phyloP scores from a whole-genome alignment of 805 yeast genomes.

The Candida anglica region DNA sequence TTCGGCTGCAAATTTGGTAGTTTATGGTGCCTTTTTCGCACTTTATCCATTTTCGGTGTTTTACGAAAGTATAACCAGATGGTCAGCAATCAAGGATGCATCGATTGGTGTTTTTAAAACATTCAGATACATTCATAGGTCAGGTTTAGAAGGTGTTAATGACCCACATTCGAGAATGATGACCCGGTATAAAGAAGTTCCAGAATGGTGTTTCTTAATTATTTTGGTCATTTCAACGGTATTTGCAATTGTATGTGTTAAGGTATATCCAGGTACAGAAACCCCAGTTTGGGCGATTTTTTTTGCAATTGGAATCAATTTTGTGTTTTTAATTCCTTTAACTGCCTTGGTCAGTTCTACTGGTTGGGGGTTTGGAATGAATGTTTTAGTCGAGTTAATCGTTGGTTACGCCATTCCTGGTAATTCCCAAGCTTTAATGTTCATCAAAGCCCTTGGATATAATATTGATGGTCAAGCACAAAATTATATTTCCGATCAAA shows the following conservation, averaged over 20 bases:
- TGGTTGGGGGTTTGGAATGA: slow-evolving; percentile 9
- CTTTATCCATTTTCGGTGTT: slow-evolving; percentile 20
- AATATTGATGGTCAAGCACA: slow-evolving; percentile 28
- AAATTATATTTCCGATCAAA: slow-evolving; percentile 26
- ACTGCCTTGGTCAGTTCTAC: slow-evolving; percentile 11
- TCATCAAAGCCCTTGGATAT: slow-evolving; percentile 19
- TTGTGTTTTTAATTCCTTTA: slow-evolving; percentile 17
- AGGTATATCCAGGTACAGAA: slow-evolving; percentile 26
- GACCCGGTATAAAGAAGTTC: slow-evolving; percentile 31
- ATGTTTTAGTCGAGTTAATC: slow-evolving; percentile 15
- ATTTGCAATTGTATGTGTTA: slow-evolving; percentile 27
- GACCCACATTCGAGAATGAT: slow-evolving; percentile 29
- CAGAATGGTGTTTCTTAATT: slow-evolving; percentile 27
- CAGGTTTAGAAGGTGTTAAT: slow-evolving; percentile 18
- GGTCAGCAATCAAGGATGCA: slow-evolving; percentile 1
- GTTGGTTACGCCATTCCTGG: slow-evolving; percentile 25
- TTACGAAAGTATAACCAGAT: slow-evolving; percentile 12
- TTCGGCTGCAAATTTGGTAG: slow-evolving; percentile 49
- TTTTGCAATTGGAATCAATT: slow-evolving; percentile 16
- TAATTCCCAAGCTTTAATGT: slow-evolving; percentile 18
- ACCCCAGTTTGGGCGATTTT: slow-evolving; percentile 21
- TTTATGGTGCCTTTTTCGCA: slow-evolving; percentile 41
- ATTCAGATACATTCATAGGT: slow-evolving; percentile 2
- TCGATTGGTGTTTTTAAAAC: background rate
- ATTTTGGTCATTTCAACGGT: slow-evolving; percentile 23